Evolutionary conservation across 2,329 filamentous ascomycete species (phyloP), one percentile per base, ranked within the genome.

Genomic region (Fusarium longipes): DNA sequence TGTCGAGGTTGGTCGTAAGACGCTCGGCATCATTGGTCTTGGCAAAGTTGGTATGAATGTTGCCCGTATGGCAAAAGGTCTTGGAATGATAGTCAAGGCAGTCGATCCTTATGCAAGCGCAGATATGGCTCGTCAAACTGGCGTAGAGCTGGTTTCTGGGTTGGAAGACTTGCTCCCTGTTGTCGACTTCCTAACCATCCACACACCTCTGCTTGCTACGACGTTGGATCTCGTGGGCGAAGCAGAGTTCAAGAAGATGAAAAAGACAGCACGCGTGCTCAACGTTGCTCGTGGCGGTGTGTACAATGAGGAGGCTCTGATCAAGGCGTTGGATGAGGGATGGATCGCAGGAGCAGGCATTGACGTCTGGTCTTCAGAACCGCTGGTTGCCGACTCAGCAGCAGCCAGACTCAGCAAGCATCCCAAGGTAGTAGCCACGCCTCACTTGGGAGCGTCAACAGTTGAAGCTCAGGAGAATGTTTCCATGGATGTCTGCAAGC

Each of bases 41-140:
- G 92, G 92, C n/a, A 94, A 94, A 80, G 91, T 95, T 27, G 92
- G 92, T 22, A 83, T 94, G 74, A 91, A 91, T 49, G 92, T 95
- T 17, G 92, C 92, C 18, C 84, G 91, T n/a, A 90, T 93, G 81
- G 91, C 90, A 10, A 89, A 89, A 52, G 91, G 92, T 0, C 80
- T 95, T 25, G 91, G 91, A 0, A 94, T 95, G 92, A 86, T 86
- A 39, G 86, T 95, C 14, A 78, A 89, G 17, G 92, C 91, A 1
- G 86, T 91, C 50, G 92, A 95, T 70, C 92, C 92, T 0, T 95
- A 93, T 75, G 91, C 92, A 2, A 91, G 90, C 63, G 83, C 86
- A 1, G 88, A 90, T n/a, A 84, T 94, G 38, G 91, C 91, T 4
- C 82, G 84, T 5, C 84, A 89, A 20, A 89, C 88, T 2, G 89